Evolutionary conservation across 2,329 filamentous ascomycete genomes (phyloP).

Genomic region (Cytospora paraplurivora): DNA sequence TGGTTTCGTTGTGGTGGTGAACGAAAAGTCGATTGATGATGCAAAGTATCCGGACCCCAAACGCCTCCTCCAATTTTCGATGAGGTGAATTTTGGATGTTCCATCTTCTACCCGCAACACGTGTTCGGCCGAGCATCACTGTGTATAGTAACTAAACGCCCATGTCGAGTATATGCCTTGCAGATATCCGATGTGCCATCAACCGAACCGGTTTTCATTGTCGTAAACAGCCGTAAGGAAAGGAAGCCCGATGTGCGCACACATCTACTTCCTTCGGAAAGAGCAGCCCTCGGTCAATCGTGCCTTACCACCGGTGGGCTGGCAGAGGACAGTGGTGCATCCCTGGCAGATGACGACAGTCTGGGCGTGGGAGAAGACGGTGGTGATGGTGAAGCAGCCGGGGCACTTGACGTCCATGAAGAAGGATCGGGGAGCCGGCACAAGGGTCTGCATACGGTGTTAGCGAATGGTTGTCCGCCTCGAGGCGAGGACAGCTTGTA

Average conservation of each 20-base stretch:
- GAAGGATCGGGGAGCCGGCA: conserved; percentile 96
- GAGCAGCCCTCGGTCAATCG: conserved; percentile 99
- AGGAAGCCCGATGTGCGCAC: conserved; percentile 44
- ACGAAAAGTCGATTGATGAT: conserved; percentile 49
- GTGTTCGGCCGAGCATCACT: conserved; percentile 34
- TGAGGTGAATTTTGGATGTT: conserved; percentile 59
- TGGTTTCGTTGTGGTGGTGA: conserved; percentile 27
- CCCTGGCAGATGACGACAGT: conserved; percentile 99
- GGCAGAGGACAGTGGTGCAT: conserved; percentile 99
- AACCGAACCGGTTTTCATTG: conserved; percentile 44
- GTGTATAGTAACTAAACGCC: conserved; percentile 48
- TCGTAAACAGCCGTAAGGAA: conserved; percentile 52
- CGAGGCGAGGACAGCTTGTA: neutral
- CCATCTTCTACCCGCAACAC: conserved; percentile 72
- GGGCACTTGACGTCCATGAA: conserved; percentile 99
- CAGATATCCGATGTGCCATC: conserved; percentile 61
- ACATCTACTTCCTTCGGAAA: conserved; percentile 98
- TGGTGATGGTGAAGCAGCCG: conserved; percentile 99
- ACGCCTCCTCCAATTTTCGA: conserved; percentile 66
- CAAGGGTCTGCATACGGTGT: conserved; percentile 68
- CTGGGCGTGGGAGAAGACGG: conserved; percentile 99
- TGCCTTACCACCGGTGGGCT: conserved; percentile 99
- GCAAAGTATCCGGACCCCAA: conserved; percentile 83
- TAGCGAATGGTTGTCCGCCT: conserved; percentile 10
- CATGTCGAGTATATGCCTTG: conserved; percentile 52